Base-by-base conservation (phyloP, 371 early-diverging fungal species). In the Rhizopus microsporus region DNA sequence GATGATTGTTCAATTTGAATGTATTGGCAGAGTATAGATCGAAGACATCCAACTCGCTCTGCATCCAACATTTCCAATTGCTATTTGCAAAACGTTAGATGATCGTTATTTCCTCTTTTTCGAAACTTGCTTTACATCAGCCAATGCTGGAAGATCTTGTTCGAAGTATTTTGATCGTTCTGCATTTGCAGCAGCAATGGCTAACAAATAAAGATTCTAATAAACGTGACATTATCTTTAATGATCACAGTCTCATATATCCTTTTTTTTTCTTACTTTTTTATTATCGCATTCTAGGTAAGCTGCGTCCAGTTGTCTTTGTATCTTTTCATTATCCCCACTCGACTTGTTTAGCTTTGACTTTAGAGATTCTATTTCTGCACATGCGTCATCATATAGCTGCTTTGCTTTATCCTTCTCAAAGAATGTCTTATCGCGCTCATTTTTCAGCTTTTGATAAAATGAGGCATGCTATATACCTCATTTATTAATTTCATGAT, bases 381-480 rank as follows among this genome's bases (percentile, higher is more conserved):
- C 72, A 56, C 92, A 92, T 17, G 82, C 77, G 23, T 88, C 83
- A 54, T 89, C 86, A 61, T 92, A 93, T 2, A 81, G 54, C 56
- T 88, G 87, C 43, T 71, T 76, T 44, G 81, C 83, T 60, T 88
- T 88, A 51, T 90, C 91, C 49, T 86, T 88, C 29, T 92, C 92
- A 4, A 72, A 62, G 56, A 82, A 81, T 0, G 82, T 71, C 51
- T 75, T 84, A 51, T 90, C 90, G 17, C 88, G 69, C 43, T 91
- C 92, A 0, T 74, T 53, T 13, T 77, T 70, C 30, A 92, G 58
- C 38, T 82, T 85, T 66, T 83, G 84, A 17, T 83, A 78, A 54
- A 92, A 93, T 4, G 69, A 56, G 12, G 86, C 67, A 67, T 92
- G 90, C 89, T 89, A 63, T 9, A 63, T 29, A 31, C 17, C 45